Percentiles rank a stretch among this genome's conserved stretches.
Evolutionary conservation across 2,329 filamentous ascomycete species (phyloP).

Genomic region (Phyllachora maydis): DNA sequence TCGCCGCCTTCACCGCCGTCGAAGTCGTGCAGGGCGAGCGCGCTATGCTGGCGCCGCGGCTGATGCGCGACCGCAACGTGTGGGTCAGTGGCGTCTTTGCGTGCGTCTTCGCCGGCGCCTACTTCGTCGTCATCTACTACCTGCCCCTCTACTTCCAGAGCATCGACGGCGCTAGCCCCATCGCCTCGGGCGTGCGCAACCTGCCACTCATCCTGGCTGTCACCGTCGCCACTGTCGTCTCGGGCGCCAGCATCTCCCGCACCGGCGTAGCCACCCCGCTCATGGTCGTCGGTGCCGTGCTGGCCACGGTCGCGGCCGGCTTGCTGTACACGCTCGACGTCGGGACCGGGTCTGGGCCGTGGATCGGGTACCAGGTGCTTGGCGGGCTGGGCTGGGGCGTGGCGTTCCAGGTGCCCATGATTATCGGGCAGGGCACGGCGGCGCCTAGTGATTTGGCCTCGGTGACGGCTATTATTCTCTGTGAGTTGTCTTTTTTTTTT

Average conservation of each 20-base stretch:
- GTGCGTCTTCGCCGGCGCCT: slow-evolving; percentile 14
- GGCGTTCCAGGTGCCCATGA: slow-evolving; percentile 19
- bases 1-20: slow-evolving; percentile 9
- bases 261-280: slow-evolving; percentile 13
- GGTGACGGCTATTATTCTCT: slow-evolving; percentile 9
- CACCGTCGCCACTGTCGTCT: slow-evolving; percentile 10
- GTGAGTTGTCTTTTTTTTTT: slow-evolving; percentile 7
- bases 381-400: slow-evolving; percentile 17
- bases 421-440: slow-evolving; percentile 15
- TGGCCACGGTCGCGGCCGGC: slow-evolving; percentile 14
- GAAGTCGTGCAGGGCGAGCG: slow-evolving; percentile 15
- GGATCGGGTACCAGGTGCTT: slow-evolving; percentile 25
- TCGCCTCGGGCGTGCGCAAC: slow-evolving; percentile 14
- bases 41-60: slow-evolving; percentile 13
- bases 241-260: slow-evolving; percentile 9
- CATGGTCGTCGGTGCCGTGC: slow-evolving; percentile 14
- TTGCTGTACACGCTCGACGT: slow-evolving; percentile 15
- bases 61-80: slow-evolving; percentile 12
- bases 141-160: slow-evolving; percentile 20
- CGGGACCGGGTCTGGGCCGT: slow-evolving; percentile 11
- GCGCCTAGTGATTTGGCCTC: slow-evolving; percentile 9
- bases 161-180: slow-evolving; percentile 12
- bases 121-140: slow-evolving; percentile 16
- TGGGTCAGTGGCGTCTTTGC: slow-evolving; percentile 9
- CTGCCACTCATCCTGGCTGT: slow-evolving; percentile 15